Base-by-base conservation (phyloP, 2,329 filamentous ascomycete genomes). In the Aspergillus sp. region DNA sequence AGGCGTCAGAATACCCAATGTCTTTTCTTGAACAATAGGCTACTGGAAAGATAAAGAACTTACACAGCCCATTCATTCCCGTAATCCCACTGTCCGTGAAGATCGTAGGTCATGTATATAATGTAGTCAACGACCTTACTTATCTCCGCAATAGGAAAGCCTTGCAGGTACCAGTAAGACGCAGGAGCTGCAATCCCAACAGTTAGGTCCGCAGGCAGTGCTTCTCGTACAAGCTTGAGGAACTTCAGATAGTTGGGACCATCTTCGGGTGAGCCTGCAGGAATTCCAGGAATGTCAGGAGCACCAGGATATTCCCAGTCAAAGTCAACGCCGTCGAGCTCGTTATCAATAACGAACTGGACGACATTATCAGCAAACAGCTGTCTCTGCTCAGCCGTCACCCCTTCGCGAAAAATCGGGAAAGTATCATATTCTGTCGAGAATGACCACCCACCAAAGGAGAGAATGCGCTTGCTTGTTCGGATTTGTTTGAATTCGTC, bases 351-450 rank as follows among this genome's bases (percentile, higher is more conserved):
- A 6, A 59, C 45, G 24, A 63, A 63, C 9, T 49, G 35, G 9
- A 46, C 64, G 37, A 77, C 55, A 62, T 76, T 75, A 17, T 67
- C 59, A n/a, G 69, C 64, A 41, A 82, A 72, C 23, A 37, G 73
- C 5, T 68, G 59, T 0, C 77, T 70, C 56, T 83, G 81, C 0
- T 57, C 70, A 1, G 67, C 62, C 62, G 64, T 59, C 15, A 68
- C 67, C 39, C 69, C 59, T 6, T 75, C 57, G 6, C 77, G 70
- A 52, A 80, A 75, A 39, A 79, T 74, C n/a, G 55, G 41, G 56
- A 71, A 79, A 0, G 75, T 77, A 3, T 52, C 65, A 0, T 71
- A 66, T 1, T 69, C 64, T 0, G 78, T 79, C 1, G 72, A 77
- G 57, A 76, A 75, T 21, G 21, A 21, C 21, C 21, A 21, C 21